Base-by-base conservation (phyloP, 2,329 filamentous ascomycete species). In the Fusarium denticulatum region DNA sequence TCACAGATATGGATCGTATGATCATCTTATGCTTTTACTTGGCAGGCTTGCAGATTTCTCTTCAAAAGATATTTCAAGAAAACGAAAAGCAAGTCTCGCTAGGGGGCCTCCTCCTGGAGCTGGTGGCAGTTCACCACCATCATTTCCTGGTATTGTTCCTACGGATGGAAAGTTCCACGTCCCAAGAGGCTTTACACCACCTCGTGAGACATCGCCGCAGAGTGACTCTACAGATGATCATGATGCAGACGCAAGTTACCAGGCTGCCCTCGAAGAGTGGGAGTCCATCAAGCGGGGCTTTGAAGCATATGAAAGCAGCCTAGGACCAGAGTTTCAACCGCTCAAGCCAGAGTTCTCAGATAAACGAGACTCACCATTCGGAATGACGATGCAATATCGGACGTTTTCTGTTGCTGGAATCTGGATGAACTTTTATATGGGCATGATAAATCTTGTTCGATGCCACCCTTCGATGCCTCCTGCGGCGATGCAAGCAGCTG, bases 401-500 rank as follows among this genome's bases (percentile, higher is more conserved):
- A 96, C 93, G 5, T 96, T 94, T 80, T 92, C 92, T n/a, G 93
- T 98, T 71, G 94, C 93, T 6, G 92, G 94, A 39, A 87, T 98
- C 28, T 97, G 95, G 94, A 91, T 93, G 79, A 92, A 95, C 73
- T 95, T 94, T 80, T 93, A 97, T 81, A 94, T 96, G 86, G 92
- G 92, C 1, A 87, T 94, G 52, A 96, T 98, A 64, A 88, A 95
- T 60, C 88, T 96, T n/a, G 86, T 96, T 67, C 89, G 96, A 39
- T 88, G 91, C 2, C 95, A 98, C 75, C 96, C 96, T 0, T 89
- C 89, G 30, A 98, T 98, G 95, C 96, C 95, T 2, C 94, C 96
- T 0, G 91, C 95, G 14, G 93, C 95, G 40, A 95, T 97, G 90
- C 89, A 95, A 77, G 95, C 96, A 6, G 94, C 94, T 1, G 93